Conservation (phyloP, 345 rosid species). For the Pistacia vera region DNA sequence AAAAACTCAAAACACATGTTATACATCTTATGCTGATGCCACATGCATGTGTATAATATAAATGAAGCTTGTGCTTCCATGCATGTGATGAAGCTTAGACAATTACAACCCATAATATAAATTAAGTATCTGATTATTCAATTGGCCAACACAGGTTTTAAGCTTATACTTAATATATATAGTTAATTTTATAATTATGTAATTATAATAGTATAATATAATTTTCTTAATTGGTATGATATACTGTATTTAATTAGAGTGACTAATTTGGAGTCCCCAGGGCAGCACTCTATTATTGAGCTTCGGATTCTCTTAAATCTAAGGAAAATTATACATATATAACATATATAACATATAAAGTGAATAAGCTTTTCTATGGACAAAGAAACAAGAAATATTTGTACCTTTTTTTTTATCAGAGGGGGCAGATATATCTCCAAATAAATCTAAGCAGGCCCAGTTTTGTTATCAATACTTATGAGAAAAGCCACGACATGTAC, state of each 20-base stretch:
- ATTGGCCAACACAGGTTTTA: neutral
- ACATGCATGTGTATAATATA: too few species aligned
- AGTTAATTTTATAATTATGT: too few species aligned
- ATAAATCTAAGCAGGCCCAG: neutral
- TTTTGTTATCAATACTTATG: neutral
- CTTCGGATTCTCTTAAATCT: slow-evolving; percentile 11
- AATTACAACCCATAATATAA: neutral
- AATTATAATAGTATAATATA: too few species aligned
- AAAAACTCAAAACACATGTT: too few species aligned
- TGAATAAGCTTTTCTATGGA: neutral
- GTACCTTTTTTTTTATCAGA: neutral
- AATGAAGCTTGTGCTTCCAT: too few species aligned
- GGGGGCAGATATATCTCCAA: too few species aligned
- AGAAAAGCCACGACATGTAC: neutral
- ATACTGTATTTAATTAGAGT: too few species aligned
- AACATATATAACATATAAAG: neutral
- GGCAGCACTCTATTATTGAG: neutral
- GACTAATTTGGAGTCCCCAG: too few species aligned
- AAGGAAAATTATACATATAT: neutral
- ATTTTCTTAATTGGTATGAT: too few species aligned
- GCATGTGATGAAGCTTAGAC: neutral
- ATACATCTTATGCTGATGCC: too few species aligned
- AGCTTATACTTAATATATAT: neutral
- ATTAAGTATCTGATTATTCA: neutral
- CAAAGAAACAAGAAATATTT: neutral